phyloP scores from a whole-genome alignment of 2,329 filamentous ascomycete species.

The Esteya vermicola region DNA sequence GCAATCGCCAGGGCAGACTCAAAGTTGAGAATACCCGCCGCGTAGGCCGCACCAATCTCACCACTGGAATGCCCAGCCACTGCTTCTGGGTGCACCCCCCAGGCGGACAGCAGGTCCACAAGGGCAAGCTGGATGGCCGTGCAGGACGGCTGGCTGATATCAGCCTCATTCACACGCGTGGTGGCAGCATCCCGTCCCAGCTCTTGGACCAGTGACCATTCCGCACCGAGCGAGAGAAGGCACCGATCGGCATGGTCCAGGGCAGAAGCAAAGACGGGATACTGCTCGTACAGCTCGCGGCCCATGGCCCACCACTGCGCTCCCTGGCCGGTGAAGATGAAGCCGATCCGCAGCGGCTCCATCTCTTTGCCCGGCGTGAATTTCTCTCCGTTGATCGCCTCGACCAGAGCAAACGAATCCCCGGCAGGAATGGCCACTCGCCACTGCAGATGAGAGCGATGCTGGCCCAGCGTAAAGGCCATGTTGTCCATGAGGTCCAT shows the following conservation, averaged over 20 bases:
- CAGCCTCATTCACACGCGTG: constrained; percentile 14
- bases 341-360: constrained; percentile 17
- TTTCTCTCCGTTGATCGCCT: too few species aligned
- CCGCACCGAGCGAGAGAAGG: background rate
- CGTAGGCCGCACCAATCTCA: constrained; percentile 32
- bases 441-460: background rate
- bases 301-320: constrained; percentile 7
- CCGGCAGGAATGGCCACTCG: background rate
- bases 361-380: background rate
- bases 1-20: constrained; percentile 31
- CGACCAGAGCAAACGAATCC: background rate
- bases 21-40: constrained; percentile 27
- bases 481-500: background rate
- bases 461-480: background rate
- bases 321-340: constrained; percentile 21
- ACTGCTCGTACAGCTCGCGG: constrained; percentile 3
- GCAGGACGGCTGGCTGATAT: constrained; percentile 17
- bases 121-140: constrained; percentile 25
- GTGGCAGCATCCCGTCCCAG: constrained; percentile 9
- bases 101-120: constrained; percentile 20
- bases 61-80: constrained; percentile 26
- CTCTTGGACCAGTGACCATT: constrained; percentile 11
- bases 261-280: background rate
- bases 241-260: background rate
- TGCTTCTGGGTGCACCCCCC: constrained; percentile 20